Percentiles rank a stretch among this genome's conserved stretches.
Evolutionary conservation across 2,329 filamentous ascomycete species (phyloP).

Genomic region (Lachnellula arida): DNA sequence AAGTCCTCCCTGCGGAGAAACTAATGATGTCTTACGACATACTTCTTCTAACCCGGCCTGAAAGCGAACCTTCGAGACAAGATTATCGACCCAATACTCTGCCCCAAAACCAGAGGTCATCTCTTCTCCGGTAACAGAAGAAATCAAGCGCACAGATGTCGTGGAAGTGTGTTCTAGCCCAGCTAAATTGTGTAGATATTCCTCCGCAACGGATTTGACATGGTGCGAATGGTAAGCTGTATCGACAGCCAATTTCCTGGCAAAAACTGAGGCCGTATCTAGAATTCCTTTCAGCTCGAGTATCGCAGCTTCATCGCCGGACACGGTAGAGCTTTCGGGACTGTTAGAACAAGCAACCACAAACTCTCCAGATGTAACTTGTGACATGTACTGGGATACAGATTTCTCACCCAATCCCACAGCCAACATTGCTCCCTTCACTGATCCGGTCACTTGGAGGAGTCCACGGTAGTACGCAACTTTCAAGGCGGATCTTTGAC

Average conservation of each 20-base stretch:
- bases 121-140: background rate
- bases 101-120: background rate
- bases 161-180: background rate
- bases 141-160: background rate
- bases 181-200: background rate
- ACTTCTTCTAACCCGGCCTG: background rate
- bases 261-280: constrained; percentile 26
- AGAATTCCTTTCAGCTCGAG: constrained; percentile 4
- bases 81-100: background rate
- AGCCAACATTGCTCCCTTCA: constrained; percentile 49
- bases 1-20: background rate
- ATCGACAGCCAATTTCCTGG: constrained; percentile 32
- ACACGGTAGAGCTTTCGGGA: constrained; percentile 19
- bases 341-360: constrained; percentile 32
- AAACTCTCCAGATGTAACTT: constrained; percentile 7
- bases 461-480: constrained; percentile 24
- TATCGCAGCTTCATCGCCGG: constrained; percentile 15
- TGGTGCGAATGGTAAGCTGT: constrained; percentile 38
- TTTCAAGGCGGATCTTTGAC: constrained; percentile 18
- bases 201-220: constrained; percentile 19
- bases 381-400: constrained; percentile 1
- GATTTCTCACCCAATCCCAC: constrained; percentile 35
- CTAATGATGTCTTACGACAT: too few relatives aligned
- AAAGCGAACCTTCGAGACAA: background rate
- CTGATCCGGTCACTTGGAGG: constrained; percentile 24